A percentile compares a stretch with the other conserved stretches of the same genome.
phyloP scores from a whole-genome alignment of 192 early-diverging fungal genomes.

The Coemansia aciculifera region DNA sequence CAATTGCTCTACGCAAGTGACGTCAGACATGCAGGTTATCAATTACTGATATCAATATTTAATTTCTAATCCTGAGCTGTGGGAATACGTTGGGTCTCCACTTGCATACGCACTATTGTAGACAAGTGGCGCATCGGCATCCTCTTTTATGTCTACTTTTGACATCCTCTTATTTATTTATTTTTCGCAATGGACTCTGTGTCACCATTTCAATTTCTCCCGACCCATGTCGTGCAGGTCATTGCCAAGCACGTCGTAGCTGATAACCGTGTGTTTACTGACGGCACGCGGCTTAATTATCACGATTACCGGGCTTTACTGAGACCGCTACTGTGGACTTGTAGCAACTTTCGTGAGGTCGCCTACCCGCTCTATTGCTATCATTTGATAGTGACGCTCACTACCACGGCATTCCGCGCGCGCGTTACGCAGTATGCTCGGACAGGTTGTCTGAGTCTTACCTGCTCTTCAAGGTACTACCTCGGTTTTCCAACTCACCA shows the following conservation, averaged over 20 bases:
- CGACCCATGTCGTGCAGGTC: not conserved
- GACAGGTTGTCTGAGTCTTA: not conserved
- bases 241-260: not conserved
- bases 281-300: not conserved
- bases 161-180: not conserved
- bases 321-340: not conserved
- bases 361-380: not conserved
- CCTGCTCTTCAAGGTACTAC: not conserved
- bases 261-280: not conserved
- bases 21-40: no score
- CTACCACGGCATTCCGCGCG: not conserved
- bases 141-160: not conserved
- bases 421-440: not conserved
- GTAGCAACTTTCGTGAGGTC: not conserved
- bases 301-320: not conserved
- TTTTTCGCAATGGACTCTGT: not conserved
- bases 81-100: not conserved
- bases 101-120: not conserved
- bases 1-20: no score
- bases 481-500: not conserved
- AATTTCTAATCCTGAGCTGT: not conserved
- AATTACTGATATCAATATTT: no score
- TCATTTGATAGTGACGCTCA: not conserved
- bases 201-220: not conserved
- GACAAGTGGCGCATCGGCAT: no score